phyloP scores from a whole-genome alignment of 306 rosid species.

The Vigna reflexopilosa region DNA sequence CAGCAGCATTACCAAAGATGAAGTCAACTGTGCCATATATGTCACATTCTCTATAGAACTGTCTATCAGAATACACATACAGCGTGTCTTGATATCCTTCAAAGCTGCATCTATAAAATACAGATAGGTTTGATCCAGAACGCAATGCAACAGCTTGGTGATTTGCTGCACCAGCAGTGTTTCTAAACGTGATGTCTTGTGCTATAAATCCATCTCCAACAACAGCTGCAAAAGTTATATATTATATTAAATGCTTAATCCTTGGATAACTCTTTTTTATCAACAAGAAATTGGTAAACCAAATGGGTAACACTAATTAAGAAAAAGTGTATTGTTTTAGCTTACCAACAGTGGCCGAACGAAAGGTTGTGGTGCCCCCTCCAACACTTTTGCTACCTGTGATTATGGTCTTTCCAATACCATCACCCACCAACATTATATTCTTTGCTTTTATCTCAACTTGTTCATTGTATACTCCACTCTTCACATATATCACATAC shows the following conservation, averaged over 20 bases:
- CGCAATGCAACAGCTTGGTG: slow-evolving; percentile 88
- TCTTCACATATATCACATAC: too few relatives aligned
- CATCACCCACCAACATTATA: slow-evolving; percentile 13
- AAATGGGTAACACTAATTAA: too few relatives aligned
- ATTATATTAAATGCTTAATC: too few relatives aligned
- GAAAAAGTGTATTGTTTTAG: too few relatives aligned
- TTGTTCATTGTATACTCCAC: too few relatives aligned
- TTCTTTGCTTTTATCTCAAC: too few relatives aligned
- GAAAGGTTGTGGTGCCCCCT: slow-evolving; percentile 80
- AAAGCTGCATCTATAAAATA: slow-evolving; percentile 70
- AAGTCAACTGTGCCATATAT: slow-evolving; percentile 83
- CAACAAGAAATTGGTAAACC: too few relatives aligned
- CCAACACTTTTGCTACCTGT: slow-evolving; percentile 89
- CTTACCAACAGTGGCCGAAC: slow-evolving; percentile 82
- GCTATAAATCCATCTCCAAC: slow-evolving; percentile 78
- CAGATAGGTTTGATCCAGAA: slow-evolving; percentile 80
- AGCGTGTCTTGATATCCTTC: slow-evolving; percentile 87
- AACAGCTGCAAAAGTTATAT: slow-evolving; percentile 53
- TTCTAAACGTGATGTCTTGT: slow-evolving; percentile 69
- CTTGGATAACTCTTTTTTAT: too few relatives aligned
- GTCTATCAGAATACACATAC: slow-evolving; percentile 72
- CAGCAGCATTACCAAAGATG: slow-evolving; percentile 82
- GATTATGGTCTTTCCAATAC: slow-evolving; percentile 72
- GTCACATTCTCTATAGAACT: slow-evolving; percentile 78
- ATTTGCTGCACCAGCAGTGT: slow-evolving; percentile 75